Evolutionary conservation across 148 eudicot genomes (phyloP).

Genomic region (Chenopodium formosanum): DNA sequence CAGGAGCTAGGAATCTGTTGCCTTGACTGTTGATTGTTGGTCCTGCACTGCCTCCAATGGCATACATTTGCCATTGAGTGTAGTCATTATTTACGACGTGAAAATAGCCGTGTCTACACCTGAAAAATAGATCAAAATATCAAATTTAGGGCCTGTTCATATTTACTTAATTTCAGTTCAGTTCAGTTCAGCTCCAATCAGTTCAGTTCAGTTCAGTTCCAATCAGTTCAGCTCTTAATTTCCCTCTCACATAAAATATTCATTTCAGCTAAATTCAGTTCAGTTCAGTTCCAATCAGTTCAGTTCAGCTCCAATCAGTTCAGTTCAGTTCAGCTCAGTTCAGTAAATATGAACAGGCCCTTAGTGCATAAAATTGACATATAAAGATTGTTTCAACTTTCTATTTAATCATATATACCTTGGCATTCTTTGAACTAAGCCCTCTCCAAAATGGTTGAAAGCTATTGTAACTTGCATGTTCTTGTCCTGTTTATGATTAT

Average conservation of each 20-base stretch:
- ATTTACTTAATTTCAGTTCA: too few relatives aligned
- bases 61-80: slow-evolving; percentile 56
- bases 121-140: neutral
- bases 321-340: too few relatives aligned
- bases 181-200: too few relatives aligned
- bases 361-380: neutral
- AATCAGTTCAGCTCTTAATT: too few relatives aligned
- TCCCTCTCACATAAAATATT: too few relatives aligned
- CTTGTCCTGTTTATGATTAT: slow-evolving; percentile 40
- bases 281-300: too few relatives aligned
- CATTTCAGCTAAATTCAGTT: too few relatives aligned
- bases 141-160: too few relatives aligned
- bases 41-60: slow-evolving; percentile 62
- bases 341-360: too few relatives aligned
- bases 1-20: slow-evolving; percentile 52
- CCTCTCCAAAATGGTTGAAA: slow-evolving; percentile 62
- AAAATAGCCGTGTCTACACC: slow-evolving; percentile 59
- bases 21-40: slow-evolving; percentile 69
- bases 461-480: slow-evolving; percentile 57
- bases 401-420: slow-evolving; percentile 27
- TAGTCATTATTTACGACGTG: slow-evolving; percentile 65
- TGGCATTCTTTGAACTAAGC: slow-evolving; percentile 66
- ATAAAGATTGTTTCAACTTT: neutral
- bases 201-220: too few relatives aligned
- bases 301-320: too few relatives aligned